Evolutionary conservation across 768 basidiomycete genomes (phyloP).

Genomic region (Favolaschia claudopus): DNA sequence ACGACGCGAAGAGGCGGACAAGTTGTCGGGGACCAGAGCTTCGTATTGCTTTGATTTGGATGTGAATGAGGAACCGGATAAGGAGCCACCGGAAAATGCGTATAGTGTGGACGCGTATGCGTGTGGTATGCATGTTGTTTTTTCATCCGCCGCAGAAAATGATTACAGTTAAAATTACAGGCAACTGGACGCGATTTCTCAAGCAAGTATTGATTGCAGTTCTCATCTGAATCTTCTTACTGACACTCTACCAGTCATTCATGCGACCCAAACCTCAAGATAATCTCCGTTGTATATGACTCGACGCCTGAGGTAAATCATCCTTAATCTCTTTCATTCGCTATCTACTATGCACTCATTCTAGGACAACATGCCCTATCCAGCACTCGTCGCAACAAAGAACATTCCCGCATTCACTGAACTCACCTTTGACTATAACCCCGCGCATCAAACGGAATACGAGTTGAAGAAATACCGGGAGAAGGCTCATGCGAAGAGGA

Average conservation of each 20-base stretch:
- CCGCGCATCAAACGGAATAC: slow-evolving; percentile 35
- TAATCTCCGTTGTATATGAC: slow-evolving; percentile 70
- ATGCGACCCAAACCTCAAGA: slow-evolving; percentile 64
- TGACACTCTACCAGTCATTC: slow-evolving; percentile 59
- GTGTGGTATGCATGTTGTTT: slow-evolving; percentile 48
- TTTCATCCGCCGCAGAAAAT: neutral
- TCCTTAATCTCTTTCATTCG: neutral
- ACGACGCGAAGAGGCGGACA: slow-evolving; percentile 49
- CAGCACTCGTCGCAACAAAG: slow-evolving; percentile 61
- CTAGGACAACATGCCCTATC: slow-evolving; percentile 67
- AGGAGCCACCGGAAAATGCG: slow-evolving; percentile 38
- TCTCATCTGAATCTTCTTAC: neutral
- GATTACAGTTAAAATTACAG: slow-evolving; percentile 40
- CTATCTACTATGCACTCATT: neutral
- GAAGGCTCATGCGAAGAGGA: neutral
- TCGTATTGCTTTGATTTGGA: slow-evolving; percentile 73
- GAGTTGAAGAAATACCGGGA: slow-evolving; percentile 5
- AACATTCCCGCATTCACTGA: slow-evolving; percentile 61
- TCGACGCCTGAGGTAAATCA: slow-evolving; percentile 59
- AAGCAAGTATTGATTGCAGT: slow-evolving; percentile 55
- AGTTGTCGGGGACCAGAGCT: slow-evolving; percentile 42
- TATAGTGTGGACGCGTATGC: slow-evolving; percentile 66
- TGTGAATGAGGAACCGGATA: slow-evolving; percentile 51
- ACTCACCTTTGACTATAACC: slow-evolving; percentile 72
- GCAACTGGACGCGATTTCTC: slow-evolving; percentile 80